A percentile compares a stretch with the other conserved stretches of the same genome.
Conservation (phyloP, 805 yeast species). For the Lachancea sp. region DNA sequence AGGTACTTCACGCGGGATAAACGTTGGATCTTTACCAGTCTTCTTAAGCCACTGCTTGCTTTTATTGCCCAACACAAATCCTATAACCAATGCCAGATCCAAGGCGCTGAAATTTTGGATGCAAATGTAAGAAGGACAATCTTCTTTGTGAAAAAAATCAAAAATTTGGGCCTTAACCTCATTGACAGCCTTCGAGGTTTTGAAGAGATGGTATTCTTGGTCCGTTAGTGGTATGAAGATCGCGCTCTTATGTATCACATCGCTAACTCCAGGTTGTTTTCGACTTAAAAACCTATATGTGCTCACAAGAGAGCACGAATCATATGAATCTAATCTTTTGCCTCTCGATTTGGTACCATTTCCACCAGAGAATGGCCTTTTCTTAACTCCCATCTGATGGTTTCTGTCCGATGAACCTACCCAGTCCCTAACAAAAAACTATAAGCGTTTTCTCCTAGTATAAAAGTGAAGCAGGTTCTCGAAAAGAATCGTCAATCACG, state of each 20-base stretch:
- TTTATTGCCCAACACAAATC: slow-evolving; percentile 3
- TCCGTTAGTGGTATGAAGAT: background rate
- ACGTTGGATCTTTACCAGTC: background rate
- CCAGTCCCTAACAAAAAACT: too few species aligned
- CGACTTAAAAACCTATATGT: background rate
- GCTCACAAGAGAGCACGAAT: background rate
- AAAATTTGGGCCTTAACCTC: background rate
- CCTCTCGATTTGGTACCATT: background rate
- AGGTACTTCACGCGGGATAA: slow-evolving; percentile 2
- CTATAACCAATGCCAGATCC: slow-evolving; percentile 1
- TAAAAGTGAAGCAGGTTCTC: too few species aligned
- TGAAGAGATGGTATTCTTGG: background rate
- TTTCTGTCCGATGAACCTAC: background rate
- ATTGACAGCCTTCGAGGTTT: background rate
- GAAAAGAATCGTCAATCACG: too few species aligned
- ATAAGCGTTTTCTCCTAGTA: too few species aligned
- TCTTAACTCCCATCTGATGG: slow-evolving; percentile 14
- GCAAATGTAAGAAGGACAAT: slow-evolving; percentile 1
- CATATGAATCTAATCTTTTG: background rate
- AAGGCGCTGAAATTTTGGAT: slow-evolving; percentile 3
- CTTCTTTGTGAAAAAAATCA: background rate
- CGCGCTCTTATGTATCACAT: slow-evolving; percentile 1
- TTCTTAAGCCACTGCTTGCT: slow-evolving; percentile 4
- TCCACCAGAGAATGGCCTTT: slow-evolving; percentile 12
- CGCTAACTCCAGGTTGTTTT: background rate